phyloP scores from a whole-genome alignment of 2,329 filamentous ascomycete genomes.

The Sarocladium kiliense region DNA sequence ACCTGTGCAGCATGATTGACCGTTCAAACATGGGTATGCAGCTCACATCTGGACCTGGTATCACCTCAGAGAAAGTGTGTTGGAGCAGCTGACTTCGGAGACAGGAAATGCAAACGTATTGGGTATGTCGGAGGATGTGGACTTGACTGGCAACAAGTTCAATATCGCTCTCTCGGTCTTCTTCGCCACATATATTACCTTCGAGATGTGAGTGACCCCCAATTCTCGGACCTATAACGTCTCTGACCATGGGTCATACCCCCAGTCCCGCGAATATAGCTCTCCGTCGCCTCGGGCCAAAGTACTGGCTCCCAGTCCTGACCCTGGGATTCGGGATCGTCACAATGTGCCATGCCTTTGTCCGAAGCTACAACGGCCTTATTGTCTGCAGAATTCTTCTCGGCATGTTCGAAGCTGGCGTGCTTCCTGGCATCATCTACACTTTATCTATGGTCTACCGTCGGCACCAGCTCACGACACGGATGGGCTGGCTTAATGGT shows the following conservation, averaged over 20 bases:
- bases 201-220: not conserved
- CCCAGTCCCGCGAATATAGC: not conserved
- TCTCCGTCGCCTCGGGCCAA: not conserved
- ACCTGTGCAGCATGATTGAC: not conserved
- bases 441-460: slow-evolving; percentile 25
- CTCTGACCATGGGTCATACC: not conserved
- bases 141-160: slow-evolving; percentile 35
- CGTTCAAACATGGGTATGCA: not conserved
- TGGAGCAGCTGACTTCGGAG: not conserved
- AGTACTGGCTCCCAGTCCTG: slow-evolving; percentile 15
- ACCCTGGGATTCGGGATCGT: slow-evolving; percentile 35
- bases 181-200: not conserved
- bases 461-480: slow-evolving; percentile 21
- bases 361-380: slow-evolving; percentile 26
- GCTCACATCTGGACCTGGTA: not conserved
- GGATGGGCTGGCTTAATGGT: slow-evolving; percentile 29
- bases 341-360: slow-evolving; percentile 33
- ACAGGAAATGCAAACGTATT: slow-evolving; percentile 37
- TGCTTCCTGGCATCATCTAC: slow-evolving; percentile 15
- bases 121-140: slow-evolving; percentile 35
- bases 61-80: not conserved
- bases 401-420: slow-evolving; percentile 10
- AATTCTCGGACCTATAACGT: not conserved
- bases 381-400: slow-evolving; percentile 31
- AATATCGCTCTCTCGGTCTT: slow-evolving; percentile 34